Conservation (phyloP, 352 stramenopile species). For the Pythium sukuiense region DNA sequence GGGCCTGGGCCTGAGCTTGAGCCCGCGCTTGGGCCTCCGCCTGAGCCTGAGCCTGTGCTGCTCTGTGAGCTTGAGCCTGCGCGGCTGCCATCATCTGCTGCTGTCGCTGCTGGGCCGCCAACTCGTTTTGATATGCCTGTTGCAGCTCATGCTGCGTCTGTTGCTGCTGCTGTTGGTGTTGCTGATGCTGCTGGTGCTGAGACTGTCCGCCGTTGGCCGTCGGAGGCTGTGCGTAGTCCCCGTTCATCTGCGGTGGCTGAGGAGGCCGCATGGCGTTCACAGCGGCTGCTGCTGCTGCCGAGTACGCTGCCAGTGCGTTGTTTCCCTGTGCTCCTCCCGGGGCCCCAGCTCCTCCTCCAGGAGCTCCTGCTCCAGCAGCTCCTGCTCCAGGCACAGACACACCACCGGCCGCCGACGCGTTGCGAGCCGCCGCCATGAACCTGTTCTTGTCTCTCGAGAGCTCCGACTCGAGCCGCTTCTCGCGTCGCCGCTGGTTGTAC, state of each 20-base stretch:
- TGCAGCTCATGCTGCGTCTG: slow-evolving; percentile 31
- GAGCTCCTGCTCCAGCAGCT: background rate
- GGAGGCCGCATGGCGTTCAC: slow-evolving; percentile 19
- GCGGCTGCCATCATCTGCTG: slow-evolving; percentile 31
- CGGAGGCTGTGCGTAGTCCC: background rate
- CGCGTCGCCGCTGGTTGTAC: slow-evolving; percentile 91
- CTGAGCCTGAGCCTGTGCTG: slow-evolving; percentile 19
- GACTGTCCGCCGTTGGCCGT: background rate
- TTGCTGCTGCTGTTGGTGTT: slow-evolving; percentile 3
- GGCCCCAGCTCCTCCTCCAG: background rate
- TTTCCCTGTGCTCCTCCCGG: background rate
- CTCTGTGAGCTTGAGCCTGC: slow-evolving; percentile 21
- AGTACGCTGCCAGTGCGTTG: slow-evolving; percentile 20
- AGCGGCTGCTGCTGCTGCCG: slow-evolving; percentile 15
- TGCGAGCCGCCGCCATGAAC: slow-evolving; percentile 34
- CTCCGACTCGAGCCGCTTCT: slow-evolving; percentile 84
- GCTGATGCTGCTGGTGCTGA: slow-evolving; percentile 4
- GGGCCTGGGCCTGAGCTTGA: slow-evolving; percentile 12
- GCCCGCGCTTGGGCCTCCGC: slow-evolving; percentile 5
- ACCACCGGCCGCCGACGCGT: background rate
- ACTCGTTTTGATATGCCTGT: slow-evolving; percentile 22
- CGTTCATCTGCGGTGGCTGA: slow-evolving; percentile 8
- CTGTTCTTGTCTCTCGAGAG: slow-evolving; percentile 72
- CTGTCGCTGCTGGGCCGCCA: slow-evolving; percentile 29
- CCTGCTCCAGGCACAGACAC: background rate